Base-by-base conservation (phyloP, 1,284 basidiomycete species). In the Irpex sp. region DNA sequence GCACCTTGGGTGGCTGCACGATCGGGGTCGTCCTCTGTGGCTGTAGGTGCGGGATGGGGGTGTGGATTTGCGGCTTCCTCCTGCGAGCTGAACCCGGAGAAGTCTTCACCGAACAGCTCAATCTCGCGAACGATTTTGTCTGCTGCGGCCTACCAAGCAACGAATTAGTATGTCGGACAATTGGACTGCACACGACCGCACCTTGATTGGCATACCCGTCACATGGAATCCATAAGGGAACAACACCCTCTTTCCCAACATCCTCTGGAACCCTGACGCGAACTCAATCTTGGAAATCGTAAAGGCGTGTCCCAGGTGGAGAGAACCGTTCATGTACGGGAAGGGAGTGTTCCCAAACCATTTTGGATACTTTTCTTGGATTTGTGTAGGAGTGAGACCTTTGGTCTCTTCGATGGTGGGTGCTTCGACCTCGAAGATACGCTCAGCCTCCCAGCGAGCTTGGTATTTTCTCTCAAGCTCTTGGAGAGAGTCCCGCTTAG, bases 201-300 rank as follows among this genome's bases (percentile, higher is more conserved):
- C 96, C 85, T 97, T 98, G 83, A 99, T 99, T 57, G 97, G 97
- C 94, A 99, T 94, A 60, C 97, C 97, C 6, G 97, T 98, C 70
- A 92, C 93, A 79, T 99, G 97, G 79, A 98, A 91, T 62, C 94
- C 97, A 74, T 98, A 88, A 58, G 96, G 97, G 80, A 98, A 99
- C 68, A 99, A 79, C 38, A 93, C 94, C 44, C 93, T 86, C 81
- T 97, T 97, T 61, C 97, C 97, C 68, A 95, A 77, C 93, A 99
- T 92, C 60, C 97, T 84, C 79, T 99, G 91, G 77, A 93, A 99
- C 21, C 97, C 97, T 49, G 96, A 91, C 1, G 91, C 89, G 72
- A 99, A 99, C 77, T 99, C 97, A 75, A 98, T 92, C 81, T 99
- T 99, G 66, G 94, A 96, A 77, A 99, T 94, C 51, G 96, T 97